Evolutionary conservation across 2,329 filamentous ascomycete species (phyloP).

Genomic region (Dactylellina parvicollis): DNA sequence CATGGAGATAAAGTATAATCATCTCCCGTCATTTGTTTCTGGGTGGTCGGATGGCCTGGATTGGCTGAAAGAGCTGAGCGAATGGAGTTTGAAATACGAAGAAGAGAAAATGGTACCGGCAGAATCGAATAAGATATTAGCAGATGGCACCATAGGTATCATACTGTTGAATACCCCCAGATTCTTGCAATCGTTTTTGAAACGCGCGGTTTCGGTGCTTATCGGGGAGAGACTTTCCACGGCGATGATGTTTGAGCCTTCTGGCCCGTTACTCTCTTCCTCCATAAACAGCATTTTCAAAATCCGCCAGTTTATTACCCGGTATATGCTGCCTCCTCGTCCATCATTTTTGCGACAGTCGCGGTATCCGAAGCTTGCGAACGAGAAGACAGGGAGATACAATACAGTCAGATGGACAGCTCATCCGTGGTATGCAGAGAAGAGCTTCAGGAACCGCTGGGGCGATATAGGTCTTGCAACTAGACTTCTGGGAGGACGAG

Average conservation of each 20-base stretch:
- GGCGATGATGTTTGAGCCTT: conserved; percentile 69
- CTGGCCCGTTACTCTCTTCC: not conserved
- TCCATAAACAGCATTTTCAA: conserved; percentile 65
- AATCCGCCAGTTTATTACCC: conserved; percentile 67
- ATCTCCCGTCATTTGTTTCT: conserved; percentile 55
- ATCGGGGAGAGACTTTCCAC: conserved; percentile 73
- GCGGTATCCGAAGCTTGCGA: conserved; percentile 63
- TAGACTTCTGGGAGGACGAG: conserved; percentile 62
- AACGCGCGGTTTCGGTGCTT: conserved; percentile 68
- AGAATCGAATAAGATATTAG: conserved; percentile 65
- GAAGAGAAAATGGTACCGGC: conserved; percentile 68
- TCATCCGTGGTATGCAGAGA: conserved; percentile 72
- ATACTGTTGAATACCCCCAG: conserved; percentile 64
- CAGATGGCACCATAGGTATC: conserved; percentile 70
- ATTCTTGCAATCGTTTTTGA: conserved; percentile 63
- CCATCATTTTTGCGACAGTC: conserved; percentile 61
- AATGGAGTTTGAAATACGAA: conserved; percentile 70
- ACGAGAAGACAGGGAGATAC: conserved; percentile 67
- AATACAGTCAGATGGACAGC: conserved; percentile 67
- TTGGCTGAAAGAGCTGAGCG: conserved; percentile 66
- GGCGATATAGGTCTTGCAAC: conserved; percentile 67
- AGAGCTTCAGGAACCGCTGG: conserved; percentile 71
- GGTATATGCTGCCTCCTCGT: conserved; percentile 71
- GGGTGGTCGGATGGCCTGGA: conserved; percentile 66
- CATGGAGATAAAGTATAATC: conserved; percentile 17